phyloP scores from a whole-genome alignment of 108 stramenopile species.

The Licmophora abbreviata region DNA sequence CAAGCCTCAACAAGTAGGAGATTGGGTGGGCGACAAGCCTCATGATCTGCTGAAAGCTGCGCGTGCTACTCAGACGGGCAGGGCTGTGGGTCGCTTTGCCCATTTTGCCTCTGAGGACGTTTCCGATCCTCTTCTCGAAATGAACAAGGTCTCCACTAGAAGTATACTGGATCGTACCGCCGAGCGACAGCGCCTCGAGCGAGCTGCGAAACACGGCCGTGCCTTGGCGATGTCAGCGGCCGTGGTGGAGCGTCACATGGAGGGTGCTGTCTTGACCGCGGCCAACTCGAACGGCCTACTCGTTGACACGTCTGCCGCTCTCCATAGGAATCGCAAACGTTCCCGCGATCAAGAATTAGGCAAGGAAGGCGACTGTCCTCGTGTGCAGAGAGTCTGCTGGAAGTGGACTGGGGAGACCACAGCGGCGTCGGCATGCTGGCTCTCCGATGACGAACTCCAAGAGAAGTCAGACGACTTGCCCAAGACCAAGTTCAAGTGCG shows the following conservation, averaged over 20 bases:
- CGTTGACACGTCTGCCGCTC: slow-evolving; percentile 6
- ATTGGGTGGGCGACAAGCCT: slow-evolving; percentile 14
- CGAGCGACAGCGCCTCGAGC: background rate
- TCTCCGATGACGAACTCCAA: background rate
- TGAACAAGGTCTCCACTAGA: slow-evolving; percentile 6
- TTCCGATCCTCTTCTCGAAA: slow-evolving; percentile 7
- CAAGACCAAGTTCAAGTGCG: slow-evolving; percentile 8
- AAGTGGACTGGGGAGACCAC: slow-evolving; percentile 15
- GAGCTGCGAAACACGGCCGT: background rate
- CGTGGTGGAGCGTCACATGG: background rate
- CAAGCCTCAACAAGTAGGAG: slow-evolving; percentile 3
- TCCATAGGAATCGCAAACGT: background rate
- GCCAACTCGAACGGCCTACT: slow-evolving; percentile 6
- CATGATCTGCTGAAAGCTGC: slow-evolving; percentile 12
- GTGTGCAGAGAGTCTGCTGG: slow-evolving; percentile 7
- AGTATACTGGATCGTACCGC: slow-evolving; percentile 9
- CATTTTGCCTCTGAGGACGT: slow-evolving; percentile 2
- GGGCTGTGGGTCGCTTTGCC: slow-evolving; percentile 13
- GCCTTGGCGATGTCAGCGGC: background rate
- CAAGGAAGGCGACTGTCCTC: slow-evolving; percentile 10
- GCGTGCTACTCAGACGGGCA: background rate
- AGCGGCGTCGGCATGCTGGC: slow-evolving; percentile 10
- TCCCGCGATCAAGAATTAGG: slow-evolving; percentile 7
- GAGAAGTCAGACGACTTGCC: background rate
- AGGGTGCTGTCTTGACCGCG: slow-evolving; percentile 2